Conservation (phyloP, 1,284 basidiomycete species). For the Pseudozyma flocculosa region DNA sequence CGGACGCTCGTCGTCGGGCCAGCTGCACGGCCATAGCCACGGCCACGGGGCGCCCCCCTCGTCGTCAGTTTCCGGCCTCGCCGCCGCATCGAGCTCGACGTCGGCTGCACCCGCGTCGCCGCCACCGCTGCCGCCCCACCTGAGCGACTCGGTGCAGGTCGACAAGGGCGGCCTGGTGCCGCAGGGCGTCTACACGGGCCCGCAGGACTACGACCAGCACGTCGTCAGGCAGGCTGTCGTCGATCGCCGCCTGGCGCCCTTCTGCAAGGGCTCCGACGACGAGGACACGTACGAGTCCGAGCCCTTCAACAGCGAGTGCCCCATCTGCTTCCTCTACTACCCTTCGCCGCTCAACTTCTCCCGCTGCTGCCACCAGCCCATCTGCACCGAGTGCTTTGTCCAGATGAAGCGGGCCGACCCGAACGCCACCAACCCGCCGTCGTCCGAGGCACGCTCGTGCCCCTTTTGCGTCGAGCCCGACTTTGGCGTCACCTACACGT, state of each 20-base stretch:
- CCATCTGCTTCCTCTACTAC: conserved; percentile 84
- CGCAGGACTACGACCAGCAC: conserved; percentile 84
- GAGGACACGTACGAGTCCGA: conserved; percentile 83
- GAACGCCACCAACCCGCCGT: conserved; percentile 39
- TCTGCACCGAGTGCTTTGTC: conserved; percentile 98
- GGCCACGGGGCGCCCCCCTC: not conserved
- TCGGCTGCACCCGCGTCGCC: conserved; percentile 9
- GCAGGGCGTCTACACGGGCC: conserved; percentile 76
- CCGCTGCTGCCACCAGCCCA: conserved; percentile 94
- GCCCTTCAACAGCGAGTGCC: conserved; percentile 86
- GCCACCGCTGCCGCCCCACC: conserved; percentile 24
- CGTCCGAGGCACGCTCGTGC: conserved; percentile 69
- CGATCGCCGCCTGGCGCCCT: conserved; percentile 85
- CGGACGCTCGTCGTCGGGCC: not conserved
- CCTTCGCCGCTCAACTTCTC: conserved; percentile 73
- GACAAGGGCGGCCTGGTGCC: conserved; percentile 75
- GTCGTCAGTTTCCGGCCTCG: not conserved
- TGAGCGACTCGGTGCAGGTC: conserved; percentile 49
- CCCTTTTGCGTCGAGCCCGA: conserved; percentile 96
- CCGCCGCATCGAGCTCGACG: not conserved
- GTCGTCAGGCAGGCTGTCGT: conserved; percentile 83
- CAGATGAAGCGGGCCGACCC: conserved; percentile 97
- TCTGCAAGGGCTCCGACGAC: conserved; percentile 92
- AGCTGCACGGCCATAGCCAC: not conserved
- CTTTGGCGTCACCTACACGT: conserved; percentile 88